Evolutionary conservation across 495 filamentous ascomycete species (phyloP).

Genomic region (Symbiotaphrina buchneri): DNA sequence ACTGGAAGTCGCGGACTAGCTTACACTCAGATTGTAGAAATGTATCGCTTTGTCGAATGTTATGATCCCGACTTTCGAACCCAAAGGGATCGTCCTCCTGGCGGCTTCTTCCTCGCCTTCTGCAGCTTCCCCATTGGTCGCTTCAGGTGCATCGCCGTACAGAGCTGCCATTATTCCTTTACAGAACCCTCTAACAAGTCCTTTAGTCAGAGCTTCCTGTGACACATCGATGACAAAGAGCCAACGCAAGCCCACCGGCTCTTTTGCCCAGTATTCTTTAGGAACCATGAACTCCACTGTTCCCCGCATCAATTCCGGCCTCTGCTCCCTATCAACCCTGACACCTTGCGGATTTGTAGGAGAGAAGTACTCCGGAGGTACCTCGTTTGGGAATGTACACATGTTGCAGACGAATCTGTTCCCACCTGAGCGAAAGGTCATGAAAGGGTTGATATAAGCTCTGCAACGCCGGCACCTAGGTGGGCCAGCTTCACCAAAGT

Average conservation of each 20-base stretch:
- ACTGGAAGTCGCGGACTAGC: constrained; percentile 12
- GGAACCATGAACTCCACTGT: constrained; percentile 93
- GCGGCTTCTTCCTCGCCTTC: constrained; percentile 26
- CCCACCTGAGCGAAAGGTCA: constrained; percentile 85
- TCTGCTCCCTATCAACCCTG: constrained; percentile 69
- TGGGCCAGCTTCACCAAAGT: constrained; percentile 83
- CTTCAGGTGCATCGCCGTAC: constrained; percentile 35
- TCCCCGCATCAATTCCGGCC: constrained; percentile 74
- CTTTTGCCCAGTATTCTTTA: constrained; percentile 96
- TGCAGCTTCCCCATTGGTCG: constrained; percentile 23
- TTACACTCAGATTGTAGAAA: constrained; percentile 82
- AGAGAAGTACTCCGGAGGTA: constrained; percentile 76
- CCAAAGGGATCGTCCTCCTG: constrained; percentile 41
- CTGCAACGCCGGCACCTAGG: constrained; percentile 85
- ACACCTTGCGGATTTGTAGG: constrained; percentile 73
- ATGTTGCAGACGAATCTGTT: constrained; percentile 98
- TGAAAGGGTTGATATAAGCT: constrained; percentile 97
- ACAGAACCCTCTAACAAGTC: constrained; percentile 79
- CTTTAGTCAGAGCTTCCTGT: constrained; percentile 70
- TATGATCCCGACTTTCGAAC: constrained; percentile 80
- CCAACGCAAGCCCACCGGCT: constrained; percentile 69
- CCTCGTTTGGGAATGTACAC: constrained; percentile 94
- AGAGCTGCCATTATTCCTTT: constrained; percentile 69
- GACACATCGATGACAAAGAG: constrained; percentile 87
- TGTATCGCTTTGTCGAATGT: constrained; percentile 92